These are phyloP conservation scores for Ophiostoma ulmi DNA, from an alignment of 2,329 filamentous ascomycete genomes.

Conservation along the genomic window DNA sequence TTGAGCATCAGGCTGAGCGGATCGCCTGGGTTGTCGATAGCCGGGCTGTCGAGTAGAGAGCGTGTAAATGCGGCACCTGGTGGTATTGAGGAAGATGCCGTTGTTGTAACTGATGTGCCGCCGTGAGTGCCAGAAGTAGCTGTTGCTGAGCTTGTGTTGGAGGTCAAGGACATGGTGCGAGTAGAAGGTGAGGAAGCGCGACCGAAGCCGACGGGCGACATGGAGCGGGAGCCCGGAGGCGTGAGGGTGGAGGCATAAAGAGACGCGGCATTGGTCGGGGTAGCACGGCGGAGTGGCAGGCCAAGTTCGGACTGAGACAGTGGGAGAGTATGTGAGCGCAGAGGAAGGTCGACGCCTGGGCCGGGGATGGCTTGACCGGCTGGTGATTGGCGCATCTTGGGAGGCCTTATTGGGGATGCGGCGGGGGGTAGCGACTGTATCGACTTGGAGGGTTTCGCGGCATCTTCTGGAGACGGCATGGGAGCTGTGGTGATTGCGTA, in stretches of 20 bases:
- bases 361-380: constrained; percentile 29
- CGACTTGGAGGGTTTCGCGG: constrained; percentile 58
- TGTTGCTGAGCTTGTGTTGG: constrained; percentile 30
- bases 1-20: constrained; percentile 60
- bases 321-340: constrained; percentile 32
- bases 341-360: constrained; percentile 1
- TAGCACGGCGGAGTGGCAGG: constrained; percentile 48
- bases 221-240: constrained; percentile 62
- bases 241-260: constrained; percentile 62
- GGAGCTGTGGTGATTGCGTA: constrained; percentile 33
- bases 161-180: constrained; percentile 48
- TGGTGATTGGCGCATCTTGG: constrained; percentile 57
- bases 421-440: constrained; percentile 63
- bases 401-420: constrained; percentile 54
- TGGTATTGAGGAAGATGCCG: not conserved
- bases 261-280: constrained; percentile 55
- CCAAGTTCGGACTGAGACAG: constrained; percentile 49
- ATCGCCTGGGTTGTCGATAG: constrained; percentile 24
- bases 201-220: constrained; percentile 55
- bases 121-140: not conserved
- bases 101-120: not conserved
- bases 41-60: constrained; percentile 34
- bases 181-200: constrained; percentile 44
- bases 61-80: constrained; percentile 38
- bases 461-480: constrained; percentile 66